A percentile compares a stretch with the other conserved stretches of the same genome.
Conservation (phyloP, 108 stramenopile species). For the Pseudonitzschia multiseries region DNA sequence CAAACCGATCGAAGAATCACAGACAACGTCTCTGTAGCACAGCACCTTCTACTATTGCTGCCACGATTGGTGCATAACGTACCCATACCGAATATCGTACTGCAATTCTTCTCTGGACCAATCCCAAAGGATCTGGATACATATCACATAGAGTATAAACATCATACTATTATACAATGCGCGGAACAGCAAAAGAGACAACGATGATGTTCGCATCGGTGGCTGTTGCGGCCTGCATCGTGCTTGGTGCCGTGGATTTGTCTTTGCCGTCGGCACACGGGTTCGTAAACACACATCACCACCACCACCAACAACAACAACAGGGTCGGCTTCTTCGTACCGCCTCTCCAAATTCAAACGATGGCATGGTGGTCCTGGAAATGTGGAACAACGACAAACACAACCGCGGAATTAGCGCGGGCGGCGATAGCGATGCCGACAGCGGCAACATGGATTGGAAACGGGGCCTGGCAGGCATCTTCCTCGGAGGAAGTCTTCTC, state of each 20-base stretch:
- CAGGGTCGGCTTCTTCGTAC: background rate
- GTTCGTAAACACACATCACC: background rate
- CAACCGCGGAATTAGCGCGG: no score
- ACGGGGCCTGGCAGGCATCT: background rate
- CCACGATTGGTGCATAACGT: no score
- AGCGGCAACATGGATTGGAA: background rate
- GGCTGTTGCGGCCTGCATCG: background rate
- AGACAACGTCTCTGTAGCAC: no score
- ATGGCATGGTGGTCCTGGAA: background rate
- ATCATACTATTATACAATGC: constrained; percentile 1
- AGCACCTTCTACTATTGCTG: no score
- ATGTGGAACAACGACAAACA: constrained; percentile 3
- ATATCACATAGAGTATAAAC: no score
- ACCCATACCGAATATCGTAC: no score
- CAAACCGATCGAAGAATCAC: no score
- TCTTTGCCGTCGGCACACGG: background rate
- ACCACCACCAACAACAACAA: no score
- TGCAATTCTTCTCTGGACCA: no score
- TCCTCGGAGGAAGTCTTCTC: background rate
- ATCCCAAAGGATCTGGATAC: no score
- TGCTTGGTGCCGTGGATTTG: background rate
- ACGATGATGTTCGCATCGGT: background rate
- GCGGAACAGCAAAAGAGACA: background rate
- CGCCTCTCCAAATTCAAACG: background rate
- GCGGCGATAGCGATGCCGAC: background rate